These are phyloP conservation scores for Zopfochytrium polystomum DNA, from an alignment of 371 early-diverging fungal species.

Conservation along the genomic window DNA sequence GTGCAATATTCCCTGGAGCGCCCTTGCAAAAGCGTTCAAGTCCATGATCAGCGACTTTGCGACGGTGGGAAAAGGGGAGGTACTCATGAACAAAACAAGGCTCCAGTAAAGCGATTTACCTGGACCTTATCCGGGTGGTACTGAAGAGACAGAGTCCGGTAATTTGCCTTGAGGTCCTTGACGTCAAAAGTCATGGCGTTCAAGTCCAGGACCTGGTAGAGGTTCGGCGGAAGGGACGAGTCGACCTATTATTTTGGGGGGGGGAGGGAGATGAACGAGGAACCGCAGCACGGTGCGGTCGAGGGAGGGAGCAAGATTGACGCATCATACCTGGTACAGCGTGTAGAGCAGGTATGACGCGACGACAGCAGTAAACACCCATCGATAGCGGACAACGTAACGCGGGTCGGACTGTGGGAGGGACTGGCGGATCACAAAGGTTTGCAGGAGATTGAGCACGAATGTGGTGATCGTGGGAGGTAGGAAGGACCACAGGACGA, in stretches of 20 bases:
- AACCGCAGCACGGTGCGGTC: not conserved
- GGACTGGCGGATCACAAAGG: constrained; percentile 3
- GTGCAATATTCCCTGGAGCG: too few species aligned
- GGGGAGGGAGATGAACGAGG: not conserved
- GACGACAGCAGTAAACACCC: constrained; percentile 47
- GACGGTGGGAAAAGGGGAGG: too few species aligned
- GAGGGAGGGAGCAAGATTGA: not conserved
- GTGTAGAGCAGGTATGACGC: constrained; percentile 53
- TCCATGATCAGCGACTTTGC: too few species aligned
- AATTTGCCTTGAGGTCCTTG: constrained; percentile 55
- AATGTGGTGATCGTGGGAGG: constrained; percentile 14
- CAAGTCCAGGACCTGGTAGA: constrained; percentile 47
- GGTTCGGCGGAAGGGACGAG: constrained; percentile 41
- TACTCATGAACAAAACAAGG: not conserved
- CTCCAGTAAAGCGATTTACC: constrained; percentile 2
- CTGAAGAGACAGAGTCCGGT: constrained; percentile 53
- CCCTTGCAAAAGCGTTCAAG: too few species aligned
- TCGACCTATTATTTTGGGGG: constrained; percentile 34
- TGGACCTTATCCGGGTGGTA: constrained; percentile 66
- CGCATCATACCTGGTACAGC: constrained; percentile 30
- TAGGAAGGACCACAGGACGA: constrained; percentile 16
- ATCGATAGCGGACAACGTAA: constrained; percentile 1
- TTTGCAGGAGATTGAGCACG: not conserved
- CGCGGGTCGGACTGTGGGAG: constrained; percentile 9
- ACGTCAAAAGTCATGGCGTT: constrained; percentile 39